Conservation (phyloP, 2,329 filamentous ascomycete species). For the Exophiala sp. region DNA sequence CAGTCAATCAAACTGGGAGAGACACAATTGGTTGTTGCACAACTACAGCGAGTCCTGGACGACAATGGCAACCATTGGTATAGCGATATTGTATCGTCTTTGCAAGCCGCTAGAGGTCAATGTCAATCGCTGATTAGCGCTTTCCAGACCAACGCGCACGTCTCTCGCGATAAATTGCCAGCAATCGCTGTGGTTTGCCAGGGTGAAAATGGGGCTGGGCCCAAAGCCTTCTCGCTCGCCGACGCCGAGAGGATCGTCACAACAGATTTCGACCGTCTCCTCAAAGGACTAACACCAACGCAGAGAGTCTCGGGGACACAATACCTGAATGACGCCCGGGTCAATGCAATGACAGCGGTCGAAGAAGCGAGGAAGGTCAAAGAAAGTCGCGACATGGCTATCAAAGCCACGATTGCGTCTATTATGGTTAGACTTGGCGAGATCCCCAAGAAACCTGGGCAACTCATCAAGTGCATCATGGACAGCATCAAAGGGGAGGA, state of each 20-base stretch:
- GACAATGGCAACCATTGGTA: slow-evolving; percentile 75
- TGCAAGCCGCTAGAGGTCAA: slow-evolving; percentile 83
- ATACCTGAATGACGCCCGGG: slow-evolving; percentile 69
- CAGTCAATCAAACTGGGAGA: slow-evolving; percentile 34
- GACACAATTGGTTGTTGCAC: slow-evolving; percentile 47
- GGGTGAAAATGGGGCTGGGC: slow-evolving; percentile 84
- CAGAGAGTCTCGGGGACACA: slow-evolving; percentile 79
- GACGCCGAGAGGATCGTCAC: slow-evolving; percentile 83
- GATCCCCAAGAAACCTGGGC: slow-evolving; percentile 86
- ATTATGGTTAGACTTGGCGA: slow-evolving; percentile 81
- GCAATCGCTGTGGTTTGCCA: slow-evolving; percentile 84
- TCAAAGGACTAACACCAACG: slow-evolving; percentile 80
- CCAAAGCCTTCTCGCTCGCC: slow-evolving; percentile 80
- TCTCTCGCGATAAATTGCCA: slow-evolving; percentile 68
- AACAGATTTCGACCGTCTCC: slow-evolving; percentile 80
- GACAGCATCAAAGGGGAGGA: slow-evolving; percentile 96
- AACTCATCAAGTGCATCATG: slow-evolving; percentile 95
- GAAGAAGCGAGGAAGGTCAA: slow-evolving; percentile 74
- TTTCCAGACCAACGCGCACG: slow-evolving; percentile 85
- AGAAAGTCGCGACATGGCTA: slow-evolving; percentile 73
- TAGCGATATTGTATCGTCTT: slow-evolving; percentile 79
- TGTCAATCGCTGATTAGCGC: slow-evolving; percentile 84
- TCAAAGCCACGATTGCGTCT: slow-evolving; percentile 79
- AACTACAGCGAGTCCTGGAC: slow-evolving; percentile 71
- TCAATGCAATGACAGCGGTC: slow-evolving; percentile 64